Evolutionary conservation across 805 yeast genomes (phyloP).

Genomic region (Candida namnaoensis): DNA sequence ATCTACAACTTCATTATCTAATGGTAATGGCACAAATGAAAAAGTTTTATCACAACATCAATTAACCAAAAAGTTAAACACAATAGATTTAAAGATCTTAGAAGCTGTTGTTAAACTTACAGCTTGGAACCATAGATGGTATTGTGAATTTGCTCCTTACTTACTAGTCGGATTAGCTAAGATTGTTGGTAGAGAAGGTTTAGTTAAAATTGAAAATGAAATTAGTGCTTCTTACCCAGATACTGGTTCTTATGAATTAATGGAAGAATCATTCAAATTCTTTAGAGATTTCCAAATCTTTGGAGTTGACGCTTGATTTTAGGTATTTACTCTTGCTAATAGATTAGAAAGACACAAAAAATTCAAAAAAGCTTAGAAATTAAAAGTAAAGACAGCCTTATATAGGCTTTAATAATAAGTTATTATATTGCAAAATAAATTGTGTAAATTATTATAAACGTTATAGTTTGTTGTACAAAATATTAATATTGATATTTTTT

Average conservation of each 20-base stretch:
- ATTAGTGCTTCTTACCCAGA: conserved; percentile 60
- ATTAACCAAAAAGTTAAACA: conserved; percentile 9
- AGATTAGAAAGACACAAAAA: no score
- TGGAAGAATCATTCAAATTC: conserved; percentile 42
- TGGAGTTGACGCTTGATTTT: conserved; percentile 5
- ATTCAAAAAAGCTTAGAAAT: no score
- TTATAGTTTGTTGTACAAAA: no score
- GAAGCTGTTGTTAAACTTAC: conserved; percentile 65
- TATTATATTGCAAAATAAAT: no score
- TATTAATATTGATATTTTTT: no score
- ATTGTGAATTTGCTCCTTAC: conserved; percentile 76
- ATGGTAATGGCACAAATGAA: conserved; percentile 1
- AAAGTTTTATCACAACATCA: conserved; percentile 11
- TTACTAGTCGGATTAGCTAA: conserved; percentile 48
- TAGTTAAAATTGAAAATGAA: conserved; percentile 66
- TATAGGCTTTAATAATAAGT: no score
- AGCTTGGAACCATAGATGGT: conserved; percentile 99
- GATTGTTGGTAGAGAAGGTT: conserved; percentile 68
- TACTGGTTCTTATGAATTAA: conserved; percentile 47
- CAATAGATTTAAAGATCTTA: conserved; percentile 47
- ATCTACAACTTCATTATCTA: conserved; percentile 4
- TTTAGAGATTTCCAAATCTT: conserved; percentile 19
- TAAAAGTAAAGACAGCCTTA: no score
- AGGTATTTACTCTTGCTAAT: no score
- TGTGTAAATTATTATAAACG: no score